A percentile compares a stretch with the other conserved stretches of the same genome.
These are phyloP conservation scores for Dactylellina parvicollis DNA, from an alignment of 2,329 filamentous ascomycete genomes.

Conservation along the genomic window DNA sequence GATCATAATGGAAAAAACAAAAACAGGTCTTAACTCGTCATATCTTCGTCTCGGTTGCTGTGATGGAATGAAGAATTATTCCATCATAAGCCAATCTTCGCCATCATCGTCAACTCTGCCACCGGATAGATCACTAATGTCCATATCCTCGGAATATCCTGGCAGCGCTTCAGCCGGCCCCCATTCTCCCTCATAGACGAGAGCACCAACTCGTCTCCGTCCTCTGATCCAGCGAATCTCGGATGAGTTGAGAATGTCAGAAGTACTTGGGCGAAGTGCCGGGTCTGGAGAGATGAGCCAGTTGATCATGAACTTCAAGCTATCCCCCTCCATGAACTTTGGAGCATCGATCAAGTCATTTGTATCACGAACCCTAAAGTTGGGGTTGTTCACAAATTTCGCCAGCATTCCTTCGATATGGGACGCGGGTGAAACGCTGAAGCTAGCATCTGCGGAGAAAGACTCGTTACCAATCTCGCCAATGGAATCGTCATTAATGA, in stretches of 20 bases:
- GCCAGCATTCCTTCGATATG: conserved; percentile 36
- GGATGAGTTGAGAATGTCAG: conserved; percentile 76
- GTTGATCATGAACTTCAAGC: conserved; percentile 82
- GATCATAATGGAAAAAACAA: conserved; percentile 29
- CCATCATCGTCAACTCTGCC: conserved; percentile 37
- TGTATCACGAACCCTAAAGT: conserved; percentile 56
- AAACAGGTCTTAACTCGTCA: conserved; percentile 21
- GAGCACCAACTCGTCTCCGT: conserved; percentile 85
- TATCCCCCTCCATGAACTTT: conserved; percentile 87
- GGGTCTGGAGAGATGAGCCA: conserved; percentile 88
- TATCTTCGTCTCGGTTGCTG: conserved; percentile 23
- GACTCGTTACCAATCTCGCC: conserved; percentile 57
- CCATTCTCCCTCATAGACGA: conserved; percentile 95
- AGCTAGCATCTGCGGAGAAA: conserved; percentile 38
- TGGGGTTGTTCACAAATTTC: conserved; percentile 43
- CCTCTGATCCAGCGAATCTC: conserved; percentile 82
- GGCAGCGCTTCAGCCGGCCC: conserved; percentile 76
- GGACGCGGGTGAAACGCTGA: conserved; percentile 27
- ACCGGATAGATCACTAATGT: conserved; percentile 63
- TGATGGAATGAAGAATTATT: conserved; percentile 23
- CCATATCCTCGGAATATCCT: conserved; percentile 72
- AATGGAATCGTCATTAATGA: conserved; percentile 58
- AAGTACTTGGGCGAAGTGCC: conserved; percentile 75
- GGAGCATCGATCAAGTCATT: conserved; percentile 76
- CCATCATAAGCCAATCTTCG: conserved; percentile 52